A percentile compares a stretch with the other conserved stretches of the same genome.
Evolutionary conservation across 2,329 filamentous ascomycete genomes (phyloP).

Genomic region (Mycosphaerelloides madeirae): DNA sequence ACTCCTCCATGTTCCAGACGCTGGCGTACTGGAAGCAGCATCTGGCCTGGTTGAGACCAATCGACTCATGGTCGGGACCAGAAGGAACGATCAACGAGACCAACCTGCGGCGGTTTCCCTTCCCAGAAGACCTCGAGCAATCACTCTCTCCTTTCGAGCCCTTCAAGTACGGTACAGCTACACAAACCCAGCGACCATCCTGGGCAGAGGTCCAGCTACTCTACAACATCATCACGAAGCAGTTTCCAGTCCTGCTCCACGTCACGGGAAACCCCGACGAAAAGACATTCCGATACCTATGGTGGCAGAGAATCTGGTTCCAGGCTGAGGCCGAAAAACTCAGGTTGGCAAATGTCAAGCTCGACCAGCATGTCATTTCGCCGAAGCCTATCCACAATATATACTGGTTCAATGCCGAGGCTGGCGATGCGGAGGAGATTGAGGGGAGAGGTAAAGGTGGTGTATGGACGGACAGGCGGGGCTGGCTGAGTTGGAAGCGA

Average conservation of each 20-base stretch:
- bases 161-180: constrained; percentile 8
- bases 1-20: constrained; percentile 24
- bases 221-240: constrained; percentile 27
- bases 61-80: constrained; percentile 24
- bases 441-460: constrained; percentile 17
- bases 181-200: not conserved
- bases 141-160: constrained; percentile 23
- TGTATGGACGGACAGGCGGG: constrained; percentile 27
- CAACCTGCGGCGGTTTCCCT: constrained; percentile 14
- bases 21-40: constrained; percentile 28
- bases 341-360: constrained; percentile 15
- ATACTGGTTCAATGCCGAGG: constrained; percentile 24
- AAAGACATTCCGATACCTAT: constrained; percentile 25
- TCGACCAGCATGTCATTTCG: constrained; percentile 16
- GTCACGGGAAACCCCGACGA: constrained; percentile 25
- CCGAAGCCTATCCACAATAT: constrained; percentile 20
- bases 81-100: constrained; percentile 4
- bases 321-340: constrained; percentile 23
- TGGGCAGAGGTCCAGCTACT: constrained; percentile 19
- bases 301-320: constrained; percentile 33
- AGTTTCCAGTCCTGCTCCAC: constrained; percentile 25
- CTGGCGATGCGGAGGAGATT: constrained; percentile 21
- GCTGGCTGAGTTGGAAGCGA: constrained; percentile 27
- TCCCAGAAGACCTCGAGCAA: constrained; percentile 20
- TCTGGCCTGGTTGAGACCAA: constrained; percentile 34